These are phyloP conservation scores for Kingdonia uniflora DNA, from an alignment of 164 flowering plant species.

Conservation along the genomic window DNA sequence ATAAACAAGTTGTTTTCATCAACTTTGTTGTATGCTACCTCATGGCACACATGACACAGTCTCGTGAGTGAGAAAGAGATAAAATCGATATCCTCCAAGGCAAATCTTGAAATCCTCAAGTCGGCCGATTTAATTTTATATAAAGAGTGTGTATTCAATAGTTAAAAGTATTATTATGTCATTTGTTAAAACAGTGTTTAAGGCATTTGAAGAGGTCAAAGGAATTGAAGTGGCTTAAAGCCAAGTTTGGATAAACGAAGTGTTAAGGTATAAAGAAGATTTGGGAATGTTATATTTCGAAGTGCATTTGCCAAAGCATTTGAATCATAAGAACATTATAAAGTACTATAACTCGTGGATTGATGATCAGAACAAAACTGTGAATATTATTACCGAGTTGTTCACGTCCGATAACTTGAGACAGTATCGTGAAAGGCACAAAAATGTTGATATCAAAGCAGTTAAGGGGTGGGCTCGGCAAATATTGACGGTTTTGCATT, in stretches of 20 bases:
- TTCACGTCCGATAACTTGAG: slow-evolving; percentile 67
- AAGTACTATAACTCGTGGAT: slow-evolving; percentile 60
- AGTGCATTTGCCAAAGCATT: slow-evolving; percentile 42
- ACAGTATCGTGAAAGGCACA: slow-evolving; percentile 55
- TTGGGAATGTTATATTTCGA: slow-evolving; percentile 44
- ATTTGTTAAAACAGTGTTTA: too few relatives aligned
- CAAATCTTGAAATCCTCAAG: too few relatives aligned
- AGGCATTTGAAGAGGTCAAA: slow-evolving; percentile 52
- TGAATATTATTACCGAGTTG: slow-evolving; percentile 58
- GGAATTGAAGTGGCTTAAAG: slow-evolving; percentile 75
- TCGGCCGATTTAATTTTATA: too few relatives aligned
- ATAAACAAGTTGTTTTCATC: too few relatives aligned
- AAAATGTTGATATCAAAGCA: slow-evolving; percentile 48
- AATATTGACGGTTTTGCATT: slow-evolving; percentile 42
- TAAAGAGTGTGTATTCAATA: too few relatives aligned
- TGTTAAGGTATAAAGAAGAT: slow-evolving; percentile 40
- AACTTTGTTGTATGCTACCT: too few relatives aligned
- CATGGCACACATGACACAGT: too few relatives aligned
- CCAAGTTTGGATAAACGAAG: slow-evolving; percentile 45
- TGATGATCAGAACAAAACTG: slow-evolving; percentile 45
- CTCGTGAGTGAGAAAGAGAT: too few relatives aligned
- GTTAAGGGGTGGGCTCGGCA: slow-evolving; percentile 63
- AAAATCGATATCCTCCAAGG: too few relatives aligned
- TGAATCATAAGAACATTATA: slow-evolving; percentile 50
- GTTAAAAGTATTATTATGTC: too few relatives aligned